Conservation (phyloP, 2,329 filamentous ascomycete genomes). For the Botrytis porri region DNA sequence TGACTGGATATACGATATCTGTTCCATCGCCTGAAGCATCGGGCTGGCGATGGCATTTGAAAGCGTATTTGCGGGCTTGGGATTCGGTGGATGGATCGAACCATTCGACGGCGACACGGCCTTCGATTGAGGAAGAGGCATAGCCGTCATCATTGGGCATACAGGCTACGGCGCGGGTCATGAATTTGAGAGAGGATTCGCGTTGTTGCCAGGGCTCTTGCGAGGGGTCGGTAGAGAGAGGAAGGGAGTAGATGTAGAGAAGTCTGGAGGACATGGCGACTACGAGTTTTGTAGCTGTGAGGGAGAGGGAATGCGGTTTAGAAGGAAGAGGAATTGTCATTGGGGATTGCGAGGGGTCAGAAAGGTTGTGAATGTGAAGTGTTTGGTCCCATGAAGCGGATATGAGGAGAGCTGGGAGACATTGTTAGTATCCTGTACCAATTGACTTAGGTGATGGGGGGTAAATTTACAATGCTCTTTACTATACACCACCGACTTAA, state of each 20-base stretch:
- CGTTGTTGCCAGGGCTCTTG: conserved; percentile 85
- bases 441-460: not conserved
- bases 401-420: conserved; percentile 62
- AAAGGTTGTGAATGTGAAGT: conserved; percentile 75
- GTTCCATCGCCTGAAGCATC: conserved; percentile 53
- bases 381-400: conserved; percentile 94
- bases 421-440: conserved; percentile 17
- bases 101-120: conserved; percentile 94
- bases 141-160: conserved; percentile 98
- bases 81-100: conserved; percentile 87
- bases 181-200: conserved; percentile 93
- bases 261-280: conserved; percentile 93
- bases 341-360: conserved; percentile 50
- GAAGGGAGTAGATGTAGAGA: conserved; percentile 92
- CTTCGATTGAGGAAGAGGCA: conserved; percentile 88
- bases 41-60: conserved; percentile 92
- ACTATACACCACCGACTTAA: conserved; percentile 81
- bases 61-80: conserved; percentile 92
- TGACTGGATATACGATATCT: conserved; percentile 73
- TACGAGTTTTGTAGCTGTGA: conserved; percentile 76
- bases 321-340: conserved; percentile 70
- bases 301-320: conserved; percentile 85
- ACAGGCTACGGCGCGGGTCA: conserved; percentile 87
- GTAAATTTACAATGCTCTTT: conserved; percentile 58
- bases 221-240: conserved; percentile 58